phyloP scores from a whole-genome alignment of 164 flowering plant species.

The Malania oleifera region DNA sequence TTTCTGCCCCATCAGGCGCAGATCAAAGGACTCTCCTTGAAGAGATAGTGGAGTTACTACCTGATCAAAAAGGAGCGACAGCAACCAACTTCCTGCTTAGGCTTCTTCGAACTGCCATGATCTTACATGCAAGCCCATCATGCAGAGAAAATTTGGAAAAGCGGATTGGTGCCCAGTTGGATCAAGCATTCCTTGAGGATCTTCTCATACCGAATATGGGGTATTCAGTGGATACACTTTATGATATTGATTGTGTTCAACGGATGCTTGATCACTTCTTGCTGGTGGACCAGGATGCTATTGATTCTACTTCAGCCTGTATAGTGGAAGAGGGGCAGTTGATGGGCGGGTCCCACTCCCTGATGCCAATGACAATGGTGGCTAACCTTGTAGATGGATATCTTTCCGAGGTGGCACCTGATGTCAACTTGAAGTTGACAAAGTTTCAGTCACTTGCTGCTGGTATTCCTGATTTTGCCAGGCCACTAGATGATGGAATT shows the following conservation, averaged over 20 bases:
- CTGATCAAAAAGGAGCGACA: constrained; percentile 50
- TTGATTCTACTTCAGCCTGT: constrained; percentile 26
- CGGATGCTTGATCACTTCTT: constrained; percentile 69
- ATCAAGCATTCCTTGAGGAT: constrained; percentile 66
- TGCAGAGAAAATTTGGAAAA: constrained; percentile 65
- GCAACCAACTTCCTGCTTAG: constrained; percentile 52
- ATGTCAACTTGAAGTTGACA: constrained; percentile 55
- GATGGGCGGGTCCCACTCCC: constrained; percentile 34
- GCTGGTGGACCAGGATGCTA: constrained; percentile 24
- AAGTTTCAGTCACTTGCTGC: constrained; percentile 74
- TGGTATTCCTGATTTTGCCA: constrained; percentile 70
- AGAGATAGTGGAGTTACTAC: constrained; percentile 59
- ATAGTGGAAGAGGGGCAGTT: constrained; percentile 48
- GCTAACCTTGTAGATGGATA: constrained; percentile 69
- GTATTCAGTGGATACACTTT: constrained; percentile 56
- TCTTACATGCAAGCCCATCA: constrained; percentile 42
- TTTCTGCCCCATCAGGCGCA: constrained; percentile 32
- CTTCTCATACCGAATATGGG: constrained; percentile 70
- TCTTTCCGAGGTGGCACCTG: constrained; percentile 78
- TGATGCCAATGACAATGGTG: constrained; percentile 62
- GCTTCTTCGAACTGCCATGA: constrained; percentile 55
- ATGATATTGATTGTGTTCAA: constrained; percentile 74
- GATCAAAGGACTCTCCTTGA: constrained; percentile 65
- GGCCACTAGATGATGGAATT: constrained; percentile 69
- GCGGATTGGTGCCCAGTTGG: constrained; percentile 59